These are phyloP conservation scores for Stagonosporopsis tanaceti DNA, from an alignment of 2,329 filamentous ascomycete genomes.

Conservation along the genomic window DNA sequence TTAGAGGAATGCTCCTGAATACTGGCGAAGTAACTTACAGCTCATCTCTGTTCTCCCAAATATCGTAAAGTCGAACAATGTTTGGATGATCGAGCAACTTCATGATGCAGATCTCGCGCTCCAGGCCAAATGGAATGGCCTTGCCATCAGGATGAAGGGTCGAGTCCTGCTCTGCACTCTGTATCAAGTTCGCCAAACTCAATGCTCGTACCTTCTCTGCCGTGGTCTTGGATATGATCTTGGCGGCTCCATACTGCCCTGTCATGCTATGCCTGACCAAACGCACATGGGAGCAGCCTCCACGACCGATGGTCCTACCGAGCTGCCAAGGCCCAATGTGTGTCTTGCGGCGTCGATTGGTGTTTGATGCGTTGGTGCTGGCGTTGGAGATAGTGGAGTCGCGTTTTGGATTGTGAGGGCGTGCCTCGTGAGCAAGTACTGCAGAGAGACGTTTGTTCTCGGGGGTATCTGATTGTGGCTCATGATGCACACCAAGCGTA, in stretches of 20 bases:
- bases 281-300: conserved; percentile 87
- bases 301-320: conserved; percentile 86
- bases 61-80: conserved; percentile 92
- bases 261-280: conserved; percentile 82
- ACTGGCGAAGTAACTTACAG: conserved; percentile 67
- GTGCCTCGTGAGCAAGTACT: conserved; percentile 56
- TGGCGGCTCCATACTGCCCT: conserved; percentile 85
- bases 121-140: conserved; percentile 85
- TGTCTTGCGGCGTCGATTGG: conserved; percentile 66
- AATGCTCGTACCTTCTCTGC: conserved; percentile 83
- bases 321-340: conserved; percentile 94
- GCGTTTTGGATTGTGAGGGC: conserved; percentile 58
- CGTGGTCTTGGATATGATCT: conserved; percentile 86
- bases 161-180: conserved; percentile 69
- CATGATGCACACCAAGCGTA: conserved; percentile 52
- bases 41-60: conserved; percentile 96
- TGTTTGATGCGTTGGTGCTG: conserved; percentile 62
- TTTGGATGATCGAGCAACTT: conserved; percentile 95
- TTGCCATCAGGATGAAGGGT: conserved; percentile 64
- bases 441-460: conserved; percentile 64
- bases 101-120: conserved; percentile 95
- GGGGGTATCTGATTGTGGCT: conserved; percentile 38
- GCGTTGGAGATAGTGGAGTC: conserved; percentile 63
- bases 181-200: conserved; percentile 83
- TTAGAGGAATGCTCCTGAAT: conserved; percentile 25